These are phyloP conservation scores for Colletotrichum orchidophilum DNA, from an alignment of 2,329 filamentous ascomycete genomes.

Conservation along the genomic window DNA sequence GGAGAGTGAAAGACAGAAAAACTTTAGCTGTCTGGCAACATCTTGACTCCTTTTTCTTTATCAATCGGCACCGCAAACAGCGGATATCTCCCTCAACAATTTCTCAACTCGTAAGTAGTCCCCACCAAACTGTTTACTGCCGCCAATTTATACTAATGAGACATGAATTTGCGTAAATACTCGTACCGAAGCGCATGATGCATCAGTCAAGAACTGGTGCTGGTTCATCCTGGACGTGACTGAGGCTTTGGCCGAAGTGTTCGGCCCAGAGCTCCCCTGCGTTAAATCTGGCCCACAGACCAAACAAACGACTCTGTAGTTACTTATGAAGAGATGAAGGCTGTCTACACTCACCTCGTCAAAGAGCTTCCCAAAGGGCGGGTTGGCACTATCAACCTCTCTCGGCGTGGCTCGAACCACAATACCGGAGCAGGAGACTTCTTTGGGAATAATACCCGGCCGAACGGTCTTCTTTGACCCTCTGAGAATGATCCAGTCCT, in stretches of 20 bases:
- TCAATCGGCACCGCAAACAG: too few species aligned
- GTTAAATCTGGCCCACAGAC: slow-evolving; percentile 58
- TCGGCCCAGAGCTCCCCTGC: slow-evolving; percentile 44
- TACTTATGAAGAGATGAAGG: not conserved
- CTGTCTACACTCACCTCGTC: slow-evolving; percentile 56
- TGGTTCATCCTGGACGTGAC: slow-evolving; percentile 58
- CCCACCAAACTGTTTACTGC: not conserved
- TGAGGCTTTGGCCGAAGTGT: slow-evolving; percentile 38
- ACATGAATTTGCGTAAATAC: slow-evolving; percentile 50
- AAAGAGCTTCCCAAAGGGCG: slow-evolving; percentile 53
- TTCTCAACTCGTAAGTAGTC: slow-evolving; percentile 14
- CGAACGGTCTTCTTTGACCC: not conserved
- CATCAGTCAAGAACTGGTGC: slow-evolving; percentile 59
- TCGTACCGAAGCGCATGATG: slow-evolving; percentile 59
- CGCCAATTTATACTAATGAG: too few species aligned
- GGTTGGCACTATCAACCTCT: slow-evolving; percentile 60
- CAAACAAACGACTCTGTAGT: slow-evolving; percentile 57
- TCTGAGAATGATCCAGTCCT: slow-evolving; percentile 11
- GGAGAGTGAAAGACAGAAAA: too few species aligned
- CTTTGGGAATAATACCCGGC: not conserved
- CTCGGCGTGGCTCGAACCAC: slow-evolving; percentile 9
- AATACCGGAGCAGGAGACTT: not conserved
- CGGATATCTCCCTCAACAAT: slow-evolving; percentile 19
- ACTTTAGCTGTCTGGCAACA: too few species aligned
- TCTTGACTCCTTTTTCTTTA: too few species aligned